Percentiles rank a stretch among this genome's conserved stretches.
These are phyloP conservation scores for Trichoderma sp. DNA, from an alignment of 2,329 filamentous ascomycete genomes.

Conservation along the genomic window DNA sequence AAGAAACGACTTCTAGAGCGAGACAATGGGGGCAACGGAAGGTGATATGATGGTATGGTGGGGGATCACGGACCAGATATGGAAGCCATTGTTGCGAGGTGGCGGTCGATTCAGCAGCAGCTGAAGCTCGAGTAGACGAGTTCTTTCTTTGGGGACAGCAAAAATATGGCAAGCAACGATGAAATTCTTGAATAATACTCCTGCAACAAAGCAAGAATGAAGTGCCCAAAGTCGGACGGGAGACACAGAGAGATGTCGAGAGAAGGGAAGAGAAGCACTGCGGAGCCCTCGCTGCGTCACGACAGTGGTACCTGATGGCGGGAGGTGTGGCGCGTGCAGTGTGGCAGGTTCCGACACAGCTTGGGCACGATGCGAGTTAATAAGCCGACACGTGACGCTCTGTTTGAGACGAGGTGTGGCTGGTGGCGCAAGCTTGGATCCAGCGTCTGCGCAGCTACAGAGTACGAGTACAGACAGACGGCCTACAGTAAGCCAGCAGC, in stretches of 20 bases:
- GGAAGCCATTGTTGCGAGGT: constrained; percentile 47
- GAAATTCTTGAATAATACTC: not conserved
- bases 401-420: not conserved
- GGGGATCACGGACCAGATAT: constrained; percentile 48
- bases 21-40: not conserved
- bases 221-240: not conserved
- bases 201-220: not conserved
- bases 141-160: not conserved
- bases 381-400: not conserved
- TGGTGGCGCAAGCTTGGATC: not conserved
- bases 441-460: not conserved
- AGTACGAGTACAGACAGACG: too few species aligned
- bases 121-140: not conserved
- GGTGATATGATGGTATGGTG: constrained; percentile 15
- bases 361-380: not conserved
- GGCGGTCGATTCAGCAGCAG: not conserved
- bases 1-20: not conserved
- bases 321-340: not conserved
- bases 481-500: not conserved
- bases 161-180: not conserved
- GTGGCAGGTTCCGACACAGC: not conserved
- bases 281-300: constrained; percentile 29
- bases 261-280: not conserved
- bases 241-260: not conserved
- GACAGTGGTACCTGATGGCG: constrained; percentile 32